Conservation (phyloP, 2,329 filamentous ascomycete genomes). For the Dactylellina haptotyla region DNA sequence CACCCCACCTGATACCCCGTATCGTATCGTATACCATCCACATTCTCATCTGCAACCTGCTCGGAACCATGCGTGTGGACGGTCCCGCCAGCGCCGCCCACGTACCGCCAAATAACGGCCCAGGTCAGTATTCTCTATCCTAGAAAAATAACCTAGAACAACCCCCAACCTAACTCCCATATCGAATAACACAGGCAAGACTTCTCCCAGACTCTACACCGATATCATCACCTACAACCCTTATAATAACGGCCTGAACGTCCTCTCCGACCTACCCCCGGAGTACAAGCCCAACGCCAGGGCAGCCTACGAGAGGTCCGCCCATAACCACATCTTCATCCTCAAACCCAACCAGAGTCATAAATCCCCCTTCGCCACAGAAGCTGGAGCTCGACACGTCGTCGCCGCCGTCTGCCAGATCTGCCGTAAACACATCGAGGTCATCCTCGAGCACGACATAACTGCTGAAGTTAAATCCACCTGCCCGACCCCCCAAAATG, state of each 20-base stretch:
- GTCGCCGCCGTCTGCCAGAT: conserved; percentile 71
- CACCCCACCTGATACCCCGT: too few relatives aligned
- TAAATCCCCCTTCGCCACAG: conserved; percentile 60
- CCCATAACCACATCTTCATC: conserved; percentile 67
- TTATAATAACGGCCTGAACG: conserved; percentile 66
- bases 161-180: background rate
- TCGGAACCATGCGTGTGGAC: conserved; percentile 19
- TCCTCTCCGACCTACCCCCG: conserved; percentile 70
- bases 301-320: conserved; percentile 59
- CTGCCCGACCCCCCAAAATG: conserved; percentile 65
- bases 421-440: conserved; percentile 72
- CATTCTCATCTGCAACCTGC: background rate
- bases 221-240: conserved; percentile 68
- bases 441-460: conserved; percentile 67
- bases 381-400: conserved; percentile 64
- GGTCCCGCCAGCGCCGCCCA: background rate
- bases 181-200: conserved; percentile 63
- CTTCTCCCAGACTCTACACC: conserved; percentile 62
- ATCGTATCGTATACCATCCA: too few relatives aligned
- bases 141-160: background rate
- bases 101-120: conserved; percentile 1
- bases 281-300: conserved; percentile 59
- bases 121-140: conserved; percentile 10
- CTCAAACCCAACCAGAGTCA: conserved; percentile 68
- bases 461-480: conserved; percentile 59